Percentiles rank a stretch among this genome's conserved stretches.
These are phyloP conservation scores for Diaporthe ilicicola DNA, from an alignment of 2,329 filamentous ascomycete species.

Conservation along the genomic window DNA sequence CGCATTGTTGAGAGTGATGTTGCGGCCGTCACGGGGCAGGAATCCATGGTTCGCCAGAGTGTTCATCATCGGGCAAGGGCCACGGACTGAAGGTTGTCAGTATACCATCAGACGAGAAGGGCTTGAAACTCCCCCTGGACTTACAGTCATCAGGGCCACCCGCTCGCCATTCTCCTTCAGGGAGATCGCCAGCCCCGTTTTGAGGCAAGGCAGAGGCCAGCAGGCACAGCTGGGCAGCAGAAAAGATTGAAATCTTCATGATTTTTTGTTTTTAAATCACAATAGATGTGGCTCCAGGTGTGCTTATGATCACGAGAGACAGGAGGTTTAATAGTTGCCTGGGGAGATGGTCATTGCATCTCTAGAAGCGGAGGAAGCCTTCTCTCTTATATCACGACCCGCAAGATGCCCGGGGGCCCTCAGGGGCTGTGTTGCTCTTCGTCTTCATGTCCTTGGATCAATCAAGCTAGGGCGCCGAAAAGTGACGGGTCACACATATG, in stretches of 20 bases:
- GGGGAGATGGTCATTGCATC: background rate
- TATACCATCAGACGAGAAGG: background rate
- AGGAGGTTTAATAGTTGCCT: background rate
- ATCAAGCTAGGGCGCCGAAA: background rate
- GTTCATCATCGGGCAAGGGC: slow-evolving; percentile 61
- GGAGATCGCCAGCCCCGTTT: background rate
- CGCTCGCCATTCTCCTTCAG: slow-evolving; percentile 11
- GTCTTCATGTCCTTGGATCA: background rate
- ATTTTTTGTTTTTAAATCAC: background rate
- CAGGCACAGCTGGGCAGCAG: background rate
- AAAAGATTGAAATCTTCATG: slow-evolving; percentile 7
- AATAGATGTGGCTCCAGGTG: background rate
- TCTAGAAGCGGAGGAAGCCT: background rate
- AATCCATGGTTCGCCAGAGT: slow-evolving; percentile 60
- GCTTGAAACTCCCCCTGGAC: background rate
- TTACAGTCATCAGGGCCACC: slow-evolving; percentile 16
- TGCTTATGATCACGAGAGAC: background rate
- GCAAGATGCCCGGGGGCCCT: background rate
- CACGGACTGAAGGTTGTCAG: slow-evolving; percentile 41
- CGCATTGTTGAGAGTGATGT: slow-evolving; percentile 49
- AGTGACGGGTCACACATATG: background rate
- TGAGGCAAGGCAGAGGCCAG: background rate
- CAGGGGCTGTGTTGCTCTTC: background rate
- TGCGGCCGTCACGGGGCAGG: slow-evolving; percentile 54
- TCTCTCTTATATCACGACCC: background rate